Conservation (phyloP, 78 protist species). For the Diacronema lutheri region DNA sequence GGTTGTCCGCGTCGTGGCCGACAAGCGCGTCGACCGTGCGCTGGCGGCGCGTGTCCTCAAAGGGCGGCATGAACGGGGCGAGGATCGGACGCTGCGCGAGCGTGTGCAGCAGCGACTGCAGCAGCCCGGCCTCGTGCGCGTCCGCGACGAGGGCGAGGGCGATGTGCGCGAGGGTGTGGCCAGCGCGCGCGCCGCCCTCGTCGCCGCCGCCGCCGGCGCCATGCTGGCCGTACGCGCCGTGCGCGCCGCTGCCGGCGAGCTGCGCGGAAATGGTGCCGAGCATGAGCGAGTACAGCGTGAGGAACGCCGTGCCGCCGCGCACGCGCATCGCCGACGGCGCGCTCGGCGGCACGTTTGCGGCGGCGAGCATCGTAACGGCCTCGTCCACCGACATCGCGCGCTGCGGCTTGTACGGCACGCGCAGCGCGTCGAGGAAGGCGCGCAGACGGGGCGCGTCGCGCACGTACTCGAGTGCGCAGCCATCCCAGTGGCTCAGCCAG, state of each 20-base stretch:
- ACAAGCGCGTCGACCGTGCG: no score
- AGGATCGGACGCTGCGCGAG: not conserved
- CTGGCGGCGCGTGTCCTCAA: constrained; percentile 7
- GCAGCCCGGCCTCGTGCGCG: not conserved
- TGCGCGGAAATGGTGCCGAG: not conserved
- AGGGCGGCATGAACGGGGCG: not conserved
- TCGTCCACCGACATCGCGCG: not conserved
- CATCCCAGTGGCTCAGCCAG: not conserved
- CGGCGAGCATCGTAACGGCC: not conserved
- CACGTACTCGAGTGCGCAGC: not conserved
- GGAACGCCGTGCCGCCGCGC: not conserved
- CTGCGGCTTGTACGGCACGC: not conserved
- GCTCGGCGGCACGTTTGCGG: not conserved
- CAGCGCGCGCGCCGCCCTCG: not conserved
- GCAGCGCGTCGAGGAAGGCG: not conserved
- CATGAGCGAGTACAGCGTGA: not conserved
- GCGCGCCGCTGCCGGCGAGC: no score
- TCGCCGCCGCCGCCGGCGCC: no score
- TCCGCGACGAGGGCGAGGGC: not conserved
- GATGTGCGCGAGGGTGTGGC: not conserved
- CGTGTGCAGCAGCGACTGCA: not conserved
- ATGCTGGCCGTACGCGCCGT: no score
- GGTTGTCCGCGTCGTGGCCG: no score
- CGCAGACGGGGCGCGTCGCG: not conserved
- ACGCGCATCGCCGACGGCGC: not conserved